Evolutionary conservation across 2,329 filamentous ascomycete genomes (phyloP).

Genomic region (Didymella segeticola): DNA sequence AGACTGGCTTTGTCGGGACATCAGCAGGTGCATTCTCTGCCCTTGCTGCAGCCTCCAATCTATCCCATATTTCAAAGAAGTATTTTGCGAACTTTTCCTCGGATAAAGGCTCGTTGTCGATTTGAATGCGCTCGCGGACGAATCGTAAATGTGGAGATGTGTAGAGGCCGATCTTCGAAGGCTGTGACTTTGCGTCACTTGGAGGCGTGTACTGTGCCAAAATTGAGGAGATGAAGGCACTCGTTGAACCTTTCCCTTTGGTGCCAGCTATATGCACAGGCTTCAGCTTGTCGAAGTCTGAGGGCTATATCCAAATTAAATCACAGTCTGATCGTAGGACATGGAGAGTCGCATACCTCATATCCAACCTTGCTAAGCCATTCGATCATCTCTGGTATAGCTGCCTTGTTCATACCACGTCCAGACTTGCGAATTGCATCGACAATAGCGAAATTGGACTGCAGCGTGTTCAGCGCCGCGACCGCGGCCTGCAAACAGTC

Average conservation of each 20-base stretch:
- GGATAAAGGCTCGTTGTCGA: constrained; percentile 74
- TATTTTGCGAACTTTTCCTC: constrained; percentile 74
- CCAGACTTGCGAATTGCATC: constrained; percentile 80
- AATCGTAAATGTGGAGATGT: constrained; percentile 86
- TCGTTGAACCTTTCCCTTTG: constrained; percentile 92
- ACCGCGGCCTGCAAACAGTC: constrained; percentile 67
- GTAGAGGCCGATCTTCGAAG: constrained; percentile 74
- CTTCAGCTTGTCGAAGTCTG: constrained; percentile 66
- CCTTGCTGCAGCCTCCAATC: constrained; percentile 61
- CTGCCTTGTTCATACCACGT: constrained; percentile 72
- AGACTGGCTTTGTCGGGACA: constrained; percentile 77
- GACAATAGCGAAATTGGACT: constrained; percentile 79
- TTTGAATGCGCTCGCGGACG: constrained; percentile 82
- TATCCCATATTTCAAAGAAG: constrained; percentile 86
- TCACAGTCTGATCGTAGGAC: not conserved
- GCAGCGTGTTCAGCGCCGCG: constrained; percentile 74
- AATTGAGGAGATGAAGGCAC: constrained; percentile 81
- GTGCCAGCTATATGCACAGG: constrained; percentile 88
- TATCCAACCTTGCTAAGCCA: constrained; percentile 82
- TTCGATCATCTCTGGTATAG: constrained; percentile 81
- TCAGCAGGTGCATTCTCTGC: constrained; percentile 58
- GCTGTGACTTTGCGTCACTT: constrained; percentile 40
- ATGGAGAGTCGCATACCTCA: constrained; percentile 61
- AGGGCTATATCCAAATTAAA: constrained; percentile 55
- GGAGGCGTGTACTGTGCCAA: constrained; percentile 66